phyloP scores from a whole-genome alignment of 495 filamentous ascomycete species.

The Trichoderma gamsii region DNA sequence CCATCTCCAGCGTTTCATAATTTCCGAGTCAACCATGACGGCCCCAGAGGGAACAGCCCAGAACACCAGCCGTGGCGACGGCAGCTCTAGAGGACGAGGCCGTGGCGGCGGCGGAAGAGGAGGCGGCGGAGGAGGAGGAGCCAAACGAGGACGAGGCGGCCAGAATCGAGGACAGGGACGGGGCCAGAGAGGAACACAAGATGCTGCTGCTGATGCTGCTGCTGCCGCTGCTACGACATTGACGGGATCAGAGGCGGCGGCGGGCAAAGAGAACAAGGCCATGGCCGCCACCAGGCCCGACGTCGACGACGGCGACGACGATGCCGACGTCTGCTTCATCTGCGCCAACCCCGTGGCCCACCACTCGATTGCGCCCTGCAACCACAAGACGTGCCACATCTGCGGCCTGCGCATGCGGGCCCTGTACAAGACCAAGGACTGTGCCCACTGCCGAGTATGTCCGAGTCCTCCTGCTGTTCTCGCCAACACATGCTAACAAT shows the following conservation, averaged over 20 bases:
- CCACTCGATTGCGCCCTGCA: constrained; percentile 82
- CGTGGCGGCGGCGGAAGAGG: constrained; percentile 1
- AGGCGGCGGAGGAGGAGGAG: neutral
- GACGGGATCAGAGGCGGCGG: neutral
- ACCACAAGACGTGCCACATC: constrained; percentile 92
- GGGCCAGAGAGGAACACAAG: constrained; percentile 14
- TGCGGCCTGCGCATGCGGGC: constrained; percentile 84
- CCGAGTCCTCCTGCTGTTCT: no score
- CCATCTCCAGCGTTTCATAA: neutral
- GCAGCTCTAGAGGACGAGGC: constrained; percentile 5
- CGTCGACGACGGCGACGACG: constrained; percentile 43
- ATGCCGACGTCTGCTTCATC: constrained; percentile 89
- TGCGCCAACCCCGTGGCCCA: constrained; percentile 84
- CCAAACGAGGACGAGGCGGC: constrained; percentile 20
- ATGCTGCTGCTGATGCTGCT: neutral
- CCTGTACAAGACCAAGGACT: constrained; percentile 90
- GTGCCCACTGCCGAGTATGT: constrained; percentile 85
- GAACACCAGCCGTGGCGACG: constrained; percentile 22
- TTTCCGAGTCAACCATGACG: constrained; percentile 11
- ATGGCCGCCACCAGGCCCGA: constrained; percentile 14
- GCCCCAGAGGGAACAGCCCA: neutral
- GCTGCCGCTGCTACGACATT: neutral
- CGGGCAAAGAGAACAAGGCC: neutral
- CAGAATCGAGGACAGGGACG: constrained; percentile 27
- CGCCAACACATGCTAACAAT: constrained; percentile 14